phyloP scores from a whole-genome alignment of 2,329 filamentous ascomycete species.

The Hymenoscyphus albidus region DNA sequence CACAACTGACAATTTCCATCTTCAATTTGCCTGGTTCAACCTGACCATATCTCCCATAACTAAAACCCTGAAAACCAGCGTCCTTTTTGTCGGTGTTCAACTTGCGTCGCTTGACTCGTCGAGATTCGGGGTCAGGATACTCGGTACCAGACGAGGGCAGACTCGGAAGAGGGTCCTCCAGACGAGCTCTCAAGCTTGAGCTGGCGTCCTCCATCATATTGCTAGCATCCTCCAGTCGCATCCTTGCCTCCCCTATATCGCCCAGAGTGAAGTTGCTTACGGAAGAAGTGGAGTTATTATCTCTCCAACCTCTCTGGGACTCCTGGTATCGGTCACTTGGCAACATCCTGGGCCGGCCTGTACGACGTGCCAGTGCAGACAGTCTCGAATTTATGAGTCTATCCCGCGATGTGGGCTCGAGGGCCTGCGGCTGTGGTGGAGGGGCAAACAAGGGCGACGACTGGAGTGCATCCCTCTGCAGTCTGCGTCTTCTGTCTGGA shows the following conservation, averaged over 20 bases:
- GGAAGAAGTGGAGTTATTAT: conserved; percentile 8
- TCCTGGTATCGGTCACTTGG: conserved; percentile 32
- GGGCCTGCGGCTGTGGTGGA: conserved; percentile 15
- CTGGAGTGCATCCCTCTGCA: conserved; percentile 17
- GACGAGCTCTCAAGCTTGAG: conserved; percentile 27
- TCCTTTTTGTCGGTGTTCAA: conserved; percentile 59
- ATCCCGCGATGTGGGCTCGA: conserved; percentile 8
- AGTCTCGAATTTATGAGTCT: conserved; percentile 1
- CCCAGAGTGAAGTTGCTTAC: conserved; percentile 16
- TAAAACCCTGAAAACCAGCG: conserved; percentile 53
- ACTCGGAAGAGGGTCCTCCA: conserved; percentile 29
- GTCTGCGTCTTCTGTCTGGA: conserved; percentile 16
- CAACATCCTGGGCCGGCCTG: conserved; percentile 23
- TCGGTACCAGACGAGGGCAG: conserved; percentile 20
- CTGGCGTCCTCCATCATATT: conserved; percentile 28
- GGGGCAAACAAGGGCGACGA: conserved; percentile 28
- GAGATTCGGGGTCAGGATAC: conserved; percentile 41
- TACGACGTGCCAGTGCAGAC: conserved; percentile 18
- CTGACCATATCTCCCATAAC: conserved; percentile 83
- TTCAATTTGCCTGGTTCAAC: conserved; percentile 75
- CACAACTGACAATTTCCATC: conserved; percentile 87
- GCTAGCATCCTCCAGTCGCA: conserved; percentile 29
- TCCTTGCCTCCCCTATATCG: conserved; percentile 24
- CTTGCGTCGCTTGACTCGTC: conserved; percentile 65
- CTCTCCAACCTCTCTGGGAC: conserved; percentile 27